Evolutionary conservation across 225 moss, liverwort and hornwort species (phyloP), one percentile per base, ranked within the genome.

Genomic region (Takakia lepidozioides): DNA sequence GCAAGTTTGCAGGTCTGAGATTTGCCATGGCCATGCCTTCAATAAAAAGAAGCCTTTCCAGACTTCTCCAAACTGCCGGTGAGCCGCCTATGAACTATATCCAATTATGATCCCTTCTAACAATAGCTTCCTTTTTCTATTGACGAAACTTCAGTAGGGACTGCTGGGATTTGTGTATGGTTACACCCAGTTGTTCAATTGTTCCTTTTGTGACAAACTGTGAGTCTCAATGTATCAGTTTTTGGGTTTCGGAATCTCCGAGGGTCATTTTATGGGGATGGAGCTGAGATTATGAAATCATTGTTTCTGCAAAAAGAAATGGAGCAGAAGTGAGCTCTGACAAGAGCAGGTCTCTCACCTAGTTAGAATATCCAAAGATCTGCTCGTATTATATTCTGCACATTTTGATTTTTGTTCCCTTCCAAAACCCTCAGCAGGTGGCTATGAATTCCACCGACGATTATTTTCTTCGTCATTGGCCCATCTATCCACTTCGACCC

Each of bases 391-490:
- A n/a, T n/a, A n/a, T n/a, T n/a, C n/a, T n/a, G n/a, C n/a, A n/a
- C n/a, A n/a, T n/a, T n/a, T n/a, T n/a, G n/a, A n/a, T n/a, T n/a
- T n/a, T n/a, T n/a, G n/a, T n/a, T n/a, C n/a, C n/a, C n/a, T n/a
- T 54, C 30, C 51, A 30, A 27, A 8, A 61, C 26, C 18, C 27
- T 49, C 49, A 32, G 39, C 73, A 67, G 73, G 13, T 25, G 22
- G 19, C 45, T 8, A 25, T 46, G 45, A 25, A 2, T 2, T 23
- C 19, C 45, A 2, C 19, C 45, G 25, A 46, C 23, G 22, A 18
- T 54, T 41, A 50, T 25, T 54, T 39, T 55, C 32, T 59, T 44
- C 38, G 19, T 45, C 13, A 38, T 34, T 38, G 57, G 49, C 22
- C 42, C 43, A 40, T 16, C 55, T 67, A 52, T 39, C 66, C 38